phyloP scores from a whole-genome alignment of 2,329 filamentous ascomycete species.

The Phyllosticta citribraziliensis region DNA sequence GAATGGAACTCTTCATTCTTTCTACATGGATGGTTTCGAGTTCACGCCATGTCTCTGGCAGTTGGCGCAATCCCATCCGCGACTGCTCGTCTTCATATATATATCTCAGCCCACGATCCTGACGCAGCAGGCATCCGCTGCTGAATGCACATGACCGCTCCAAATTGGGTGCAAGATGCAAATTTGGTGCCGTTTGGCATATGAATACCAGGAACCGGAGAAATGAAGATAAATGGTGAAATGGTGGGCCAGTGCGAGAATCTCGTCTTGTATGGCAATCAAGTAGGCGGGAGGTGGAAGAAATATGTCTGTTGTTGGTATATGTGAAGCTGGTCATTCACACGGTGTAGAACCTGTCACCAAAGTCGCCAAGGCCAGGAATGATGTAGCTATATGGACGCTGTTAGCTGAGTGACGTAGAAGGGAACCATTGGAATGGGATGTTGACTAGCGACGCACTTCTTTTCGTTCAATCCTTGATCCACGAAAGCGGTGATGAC shows the following conservation, averaged over 20 bases:
- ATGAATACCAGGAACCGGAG: neutral
- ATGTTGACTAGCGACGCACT: slow-evolving; percentile 49
- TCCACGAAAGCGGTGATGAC: slow-evolving; percentile 96
- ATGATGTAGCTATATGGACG: slow-evolving; percentile 68
- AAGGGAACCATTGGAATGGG: slow-evolving; percentile 16
- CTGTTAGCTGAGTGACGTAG: slow-evolving; percentile 8
- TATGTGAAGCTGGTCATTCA: slow-evolving; percentile 31
- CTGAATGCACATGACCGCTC: neutral
- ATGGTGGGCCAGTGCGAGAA: neutral
- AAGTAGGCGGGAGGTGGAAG: neutral
- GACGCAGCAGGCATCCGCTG: neutral
- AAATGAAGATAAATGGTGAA: neutral
- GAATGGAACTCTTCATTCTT: neutral
- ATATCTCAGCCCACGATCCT: neutral
- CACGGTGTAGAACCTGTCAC: slow-evolving; percentile 90
- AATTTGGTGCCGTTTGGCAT: neutral
- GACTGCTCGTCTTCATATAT: neutral
- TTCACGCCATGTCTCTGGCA: neutral
- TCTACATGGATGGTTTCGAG: neutral
- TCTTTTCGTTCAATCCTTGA: slow-evolving; percentile 92
- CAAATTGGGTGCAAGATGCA: neutral
- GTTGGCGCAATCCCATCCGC: neutral
- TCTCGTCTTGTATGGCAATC: neutral
- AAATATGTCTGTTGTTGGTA: neutral
- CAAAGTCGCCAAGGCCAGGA: slow-evolving; percentile 88